phyloP scores from a whole-genome alignment of 805 yeast genomes.

The Osmozyma mogii region DNA sequence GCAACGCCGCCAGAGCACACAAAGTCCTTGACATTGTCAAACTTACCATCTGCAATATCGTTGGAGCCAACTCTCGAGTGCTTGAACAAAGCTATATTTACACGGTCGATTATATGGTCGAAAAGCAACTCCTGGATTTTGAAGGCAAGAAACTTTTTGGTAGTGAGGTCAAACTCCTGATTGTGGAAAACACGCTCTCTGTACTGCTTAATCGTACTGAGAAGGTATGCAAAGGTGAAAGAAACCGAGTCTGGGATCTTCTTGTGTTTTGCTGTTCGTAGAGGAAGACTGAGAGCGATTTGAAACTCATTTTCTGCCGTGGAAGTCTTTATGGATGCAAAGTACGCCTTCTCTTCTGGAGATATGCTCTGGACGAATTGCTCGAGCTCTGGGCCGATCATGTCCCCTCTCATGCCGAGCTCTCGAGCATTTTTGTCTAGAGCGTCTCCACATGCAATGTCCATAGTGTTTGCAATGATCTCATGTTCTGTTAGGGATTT shows the following conservation, averaged over 20 bases:
- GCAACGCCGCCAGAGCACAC: conserved; percentile 96
- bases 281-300: conserved; percentile 23
- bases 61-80: conserved; percentile 14
- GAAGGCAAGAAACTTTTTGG: conserved; percentile 45
- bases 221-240: conserved; percentile 76
- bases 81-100: conserved; percentile 41
- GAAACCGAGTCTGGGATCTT: conserved; percentile 20
- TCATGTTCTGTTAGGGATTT: conserved; percentile 56
- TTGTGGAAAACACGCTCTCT: conserved; percentile 3
- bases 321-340: conserved; percentile 13
- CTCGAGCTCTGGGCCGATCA: conserved; percentile 84
- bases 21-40: conserved; percentile 42
- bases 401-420: conserved; percentile 69
- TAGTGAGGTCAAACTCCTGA: conserved; percentile 30
- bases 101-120: conserved; percentile 61
- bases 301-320: conserved; percentile 15
- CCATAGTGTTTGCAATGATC: conserved; percentile 66
- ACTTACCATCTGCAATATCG: conserved; percentile 27
- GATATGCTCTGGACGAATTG: conserved; percentile 31
- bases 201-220: conserved; percentile 41
- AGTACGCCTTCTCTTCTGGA: conserved; percentile 12
- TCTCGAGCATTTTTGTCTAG: conserved; percentile 88
- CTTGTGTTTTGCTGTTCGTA: conserved; percentile 23
- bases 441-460: conserved; percentile 90
- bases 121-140: conserved; percentile 61